Percentiles rank a stretch among this genome's conserved stretches.
Conservation (phyloP, 495 filamentous ascomycete genomes). For the Xylaria intraflava region DNA sequence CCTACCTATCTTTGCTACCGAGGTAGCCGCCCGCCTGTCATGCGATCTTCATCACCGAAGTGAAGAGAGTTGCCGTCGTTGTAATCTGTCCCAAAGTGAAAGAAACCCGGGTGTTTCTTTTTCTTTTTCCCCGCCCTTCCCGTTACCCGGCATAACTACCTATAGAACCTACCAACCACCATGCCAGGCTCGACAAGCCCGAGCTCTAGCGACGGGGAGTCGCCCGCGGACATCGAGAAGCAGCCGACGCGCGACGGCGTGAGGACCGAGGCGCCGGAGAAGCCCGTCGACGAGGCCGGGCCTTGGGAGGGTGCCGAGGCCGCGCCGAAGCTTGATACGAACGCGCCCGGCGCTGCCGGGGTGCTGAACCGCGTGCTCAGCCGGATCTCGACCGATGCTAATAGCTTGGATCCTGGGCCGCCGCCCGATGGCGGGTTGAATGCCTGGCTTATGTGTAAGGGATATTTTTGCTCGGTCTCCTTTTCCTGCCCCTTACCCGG, state of each 20-base stretch:
- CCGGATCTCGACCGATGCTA: conserved; percentile 33
- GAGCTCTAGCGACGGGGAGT: conserved; percentile 19
- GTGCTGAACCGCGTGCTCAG: conserved; percentile 29
- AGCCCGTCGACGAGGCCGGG: conserved; percentile 1
- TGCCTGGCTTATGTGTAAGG: conserved; percentile 43
- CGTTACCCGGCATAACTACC: neutral
- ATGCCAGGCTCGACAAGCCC: conserved; percentile 15
- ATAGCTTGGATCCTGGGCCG: conserved; percentile 40
- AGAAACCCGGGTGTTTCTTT: neutral
- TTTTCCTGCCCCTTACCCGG: neutral
- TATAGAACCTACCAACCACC: neutral
- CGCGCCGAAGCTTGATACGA: conserved; percentile 19
- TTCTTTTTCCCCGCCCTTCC: too few relatives aligned
- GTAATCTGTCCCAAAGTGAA: neutral
- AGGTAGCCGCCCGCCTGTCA: too few relatives aligned
- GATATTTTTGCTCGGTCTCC: conserved; percentile 2
- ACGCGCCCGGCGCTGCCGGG: conserved; percentile 23
- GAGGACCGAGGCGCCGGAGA: neutral
- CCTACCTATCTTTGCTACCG: too few relatives aligned
- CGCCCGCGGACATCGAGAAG: conserved; percentile 22
- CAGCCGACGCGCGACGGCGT: neutral
- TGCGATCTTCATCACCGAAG: neutral
- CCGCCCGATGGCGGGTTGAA: conserved; percentile 48
- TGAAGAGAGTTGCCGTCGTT: neutral
- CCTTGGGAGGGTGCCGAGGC: conserved; percentile 18